These are phyloP conservation scores for Plicaturopsis crispa DNA, from an alignment of 768 basidiomycete genomes.

Conservation along the genomic window DNA sequence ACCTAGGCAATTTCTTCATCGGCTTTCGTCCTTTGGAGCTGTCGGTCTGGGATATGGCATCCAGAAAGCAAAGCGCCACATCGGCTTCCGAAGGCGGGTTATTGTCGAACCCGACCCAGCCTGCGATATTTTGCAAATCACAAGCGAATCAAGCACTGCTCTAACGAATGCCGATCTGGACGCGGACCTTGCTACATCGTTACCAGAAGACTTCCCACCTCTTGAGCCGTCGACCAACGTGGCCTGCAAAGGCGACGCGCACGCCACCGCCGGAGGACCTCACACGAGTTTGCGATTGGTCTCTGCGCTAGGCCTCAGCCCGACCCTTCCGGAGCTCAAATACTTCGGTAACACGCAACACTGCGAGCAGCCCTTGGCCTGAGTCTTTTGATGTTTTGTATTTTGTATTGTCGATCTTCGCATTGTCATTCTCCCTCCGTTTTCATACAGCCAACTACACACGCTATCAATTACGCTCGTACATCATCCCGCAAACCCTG, in stretches of 20 bases:
- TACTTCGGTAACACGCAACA: too few species aligned
- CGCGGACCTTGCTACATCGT: constrained; percentile 1
- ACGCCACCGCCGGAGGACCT: constrained; percentile 1
- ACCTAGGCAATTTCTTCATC: constrained; percentile 16
- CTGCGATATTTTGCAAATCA: constrained; percentile 1
- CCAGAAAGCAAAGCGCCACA: constrained; percentile 7
- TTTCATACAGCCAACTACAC: too few species aligned
- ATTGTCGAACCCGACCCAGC: constrained; percentile 3
- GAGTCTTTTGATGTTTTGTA: too few species aligned
- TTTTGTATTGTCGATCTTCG: too few species aligned
- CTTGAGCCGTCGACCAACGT: constrained; percentile 15
- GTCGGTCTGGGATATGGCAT: constrained; percentile 10
- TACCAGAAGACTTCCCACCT: constrained; percentile 10
- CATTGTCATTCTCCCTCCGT: too few species aligned
- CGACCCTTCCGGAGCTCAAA: too few species aligned
- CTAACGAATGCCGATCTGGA: constrained; percentile 5
- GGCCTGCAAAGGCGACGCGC: constrained; percentile 8
- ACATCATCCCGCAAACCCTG: too few species aligned
- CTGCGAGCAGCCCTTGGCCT: too few species aligned
- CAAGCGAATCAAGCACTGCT: constrained; percentile 7
- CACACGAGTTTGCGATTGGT: constrained; percentile 10
- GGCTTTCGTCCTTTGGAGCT: constrained; percentile 12
- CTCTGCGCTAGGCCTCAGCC: too few species aligned
- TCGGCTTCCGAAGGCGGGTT: constrained; percentile 3
- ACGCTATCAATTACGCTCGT: too few species aligned